phyloP scores from a whole-genome alignment of 202 grass and related monocot species.

The Musa balbisiana region DNA sequence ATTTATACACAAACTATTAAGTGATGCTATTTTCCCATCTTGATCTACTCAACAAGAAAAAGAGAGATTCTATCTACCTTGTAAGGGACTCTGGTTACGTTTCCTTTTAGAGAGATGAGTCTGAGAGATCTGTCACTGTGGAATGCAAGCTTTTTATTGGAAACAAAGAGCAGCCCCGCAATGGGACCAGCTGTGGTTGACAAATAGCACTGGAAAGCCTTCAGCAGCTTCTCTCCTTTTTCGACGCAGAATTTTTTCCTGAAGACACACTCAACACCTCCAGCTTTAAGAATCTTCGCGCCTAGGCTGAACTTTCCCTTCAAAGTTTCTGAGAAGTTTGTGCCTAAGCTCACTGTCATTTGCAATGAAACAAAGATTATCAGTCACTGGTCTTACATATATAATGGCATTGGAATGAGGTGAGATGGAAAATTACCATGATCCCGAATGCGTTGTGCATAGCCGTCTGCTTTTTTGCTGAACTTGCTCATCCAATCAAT shows the following conservation, averaged over 20 bases:
- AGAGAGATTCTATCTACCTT: conserved; percentile 31
- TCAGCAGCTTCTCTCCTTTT: conserved; percentile 55
- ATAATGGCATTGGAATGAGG: not conserved
- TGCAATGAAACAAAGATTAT: no score
- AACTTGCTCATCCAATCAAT: conserved; percentile 26
- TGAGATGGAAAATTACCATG: conserved; percentile 38
- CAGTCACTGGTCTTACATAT: no score
- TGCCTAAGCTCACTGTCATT: conserved; percentile 54
- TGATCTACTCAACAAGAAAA: no score
- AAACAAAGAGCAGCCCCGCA: conserved; percentile 13
- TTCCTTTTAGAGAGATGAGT: conserved; percentile 27
- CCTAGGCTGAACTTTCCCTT: conserved; percentile 67
- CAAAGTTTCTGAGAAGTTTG: conserved; percentile 61
- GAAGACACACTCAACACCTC: conserved; percentile 68
- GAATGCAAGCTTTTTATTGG: conserved; percentile 55
- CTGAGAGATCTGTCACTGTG: conserved; percentile 50
- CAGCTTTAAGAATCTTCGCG: conserved; percentile 55
- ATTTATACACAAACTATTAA: no score
- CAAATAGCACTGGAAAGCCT: conserved; percentile 26
- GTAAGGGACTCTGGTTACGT: conserved; percentile 38
- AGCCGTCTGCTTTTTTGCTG: conserved; percentile 35
- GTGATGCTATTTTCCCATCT: no score
- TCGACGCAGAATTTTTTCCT: conserved; percentile 45
- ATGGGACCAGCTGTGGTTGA: no score
- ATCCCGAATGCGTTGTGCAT: conserved; percentile 55